phyloP scores from a whole-genome alignment of 805 yeast genomes.

The Candida cerambycidarum region DNA sequence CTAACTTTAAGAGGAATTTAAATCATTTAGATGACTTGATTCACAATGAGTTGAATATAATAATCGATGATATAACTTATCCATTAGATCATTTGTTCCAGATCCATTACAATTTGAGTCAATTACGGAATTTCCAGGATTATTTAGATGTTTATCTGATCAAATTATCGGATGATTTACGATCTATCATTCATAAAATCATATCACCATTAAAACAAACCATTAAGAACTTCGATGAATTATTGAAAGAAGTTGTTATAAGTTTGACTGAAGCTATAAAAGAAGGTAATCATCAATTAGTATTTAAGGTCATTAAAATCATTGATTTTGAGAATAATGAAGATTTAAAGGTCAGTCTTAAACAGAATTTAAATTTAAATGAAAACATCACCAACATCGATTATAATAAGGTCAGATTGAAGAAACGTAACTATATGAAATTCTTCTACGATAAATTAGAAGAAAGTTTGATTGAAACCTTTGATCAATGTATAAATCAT shows the following conservation, averaged over 20 bases:
- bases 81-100: conserved; percentile 56
- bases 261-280: conserved; percentile 72
- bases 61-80: conserved; percentile 32
- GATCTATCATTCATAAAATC: conserved; percentile 61
- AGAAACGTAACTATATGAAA: conserved; percentile 58
- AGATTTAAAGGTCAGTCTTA: conserved; percentile 53
- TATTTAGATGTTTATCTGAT: conserved; percentile 59
- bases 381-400: conserved; percentile 19
- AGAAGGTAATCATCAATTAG: conserved; percentile 63
- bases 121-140: conserved; percentile 76
- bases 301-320: conserved; percentile 71
- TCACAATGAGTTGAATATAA: conserved; percentile 40
- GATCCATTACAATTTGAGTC: conserved; percentile 69
- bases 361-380: conserved; percentile 29
- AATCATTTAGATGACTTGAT: conserved; percentile 53
- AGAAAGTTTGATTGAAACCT: conserved; percentile 62
- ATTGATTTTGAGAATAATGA: conserved; percentile 78
- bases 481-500: conserved; percentile 60
- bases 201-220: conserved; percentile 49
- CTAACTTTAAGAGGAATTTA: conserved; percentile 52
- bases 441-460: conserved; percentile 61
- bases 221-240: conserved; percentile 58
- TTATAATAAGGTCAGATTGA: conserved; percentile 31
- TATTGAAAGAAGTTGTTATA: conserved; percentile 64
- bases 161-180: conserved; percentile 58